Conservation (phyloP, 1,284 basidiomycete genomes). For the Thelephora terrestris region DNA sequence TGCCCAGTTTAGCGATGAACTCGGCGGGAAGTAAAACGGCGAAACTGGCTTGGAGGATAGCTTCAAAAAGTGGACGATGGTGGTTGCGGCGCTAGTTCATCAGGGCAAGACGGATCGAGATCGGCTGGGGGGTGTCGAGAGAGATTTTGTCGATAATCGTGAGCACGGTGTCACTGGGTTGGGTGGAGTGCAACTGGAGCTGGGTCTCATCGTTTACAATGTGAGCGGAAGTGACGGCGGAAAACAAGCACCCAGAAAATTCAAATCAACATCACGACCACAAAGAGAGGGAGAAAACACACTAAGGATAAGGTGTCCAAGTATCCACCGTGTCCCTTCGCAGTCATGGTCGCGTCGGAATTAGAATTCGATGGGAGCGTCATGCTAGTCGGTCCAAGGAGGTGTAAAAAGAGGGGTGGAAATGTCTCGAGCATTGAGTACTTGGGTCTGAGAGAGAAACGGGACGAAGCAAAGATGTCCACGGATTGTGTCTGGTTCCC, state of each 20-base stretch:
- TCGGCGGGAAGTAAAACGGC: background rate
- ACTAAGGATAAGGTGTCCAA: slow-evolving; percentile 6
- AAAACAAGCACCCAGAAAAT: no score
- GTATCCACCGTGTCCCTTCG: slow-evolving; percentile 3
- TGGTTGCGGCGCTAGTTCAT: background rate
- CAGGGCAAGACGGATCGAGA: background rate
- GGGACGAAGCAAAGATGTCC: no score
- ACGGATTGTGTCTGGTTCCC: no score
- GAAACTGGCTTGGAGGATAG: slow-evolving; percentile 1
- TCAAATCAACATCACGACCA: no score
- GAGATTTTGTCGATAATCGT: background rate
- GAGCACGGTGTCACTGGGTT: background rate
- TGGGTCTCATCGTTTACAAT: slow-evolving; percentile 2
- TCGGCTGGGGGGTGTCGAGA: background rate
- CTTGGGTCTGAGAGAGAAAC: no score
- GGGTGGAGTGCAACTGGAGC: no score
- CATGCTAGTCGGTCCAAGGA: no score
- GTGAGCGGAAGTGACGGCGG: slow-evolving; percentile 7
- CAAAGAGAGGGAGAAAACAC: background rate
- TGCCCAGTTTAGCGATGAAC: slow-evolving; percentile 1
- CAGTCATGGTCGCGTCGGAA: background rate
- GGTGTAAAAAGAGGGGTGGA: no score
- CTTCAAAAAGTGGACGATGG: background rate
- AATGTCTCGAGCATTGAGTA: no score
- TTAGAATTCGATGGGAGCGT: background rate